Conservation (phyloP, 805 yeast species). For the Candida ortonii region DNA sequence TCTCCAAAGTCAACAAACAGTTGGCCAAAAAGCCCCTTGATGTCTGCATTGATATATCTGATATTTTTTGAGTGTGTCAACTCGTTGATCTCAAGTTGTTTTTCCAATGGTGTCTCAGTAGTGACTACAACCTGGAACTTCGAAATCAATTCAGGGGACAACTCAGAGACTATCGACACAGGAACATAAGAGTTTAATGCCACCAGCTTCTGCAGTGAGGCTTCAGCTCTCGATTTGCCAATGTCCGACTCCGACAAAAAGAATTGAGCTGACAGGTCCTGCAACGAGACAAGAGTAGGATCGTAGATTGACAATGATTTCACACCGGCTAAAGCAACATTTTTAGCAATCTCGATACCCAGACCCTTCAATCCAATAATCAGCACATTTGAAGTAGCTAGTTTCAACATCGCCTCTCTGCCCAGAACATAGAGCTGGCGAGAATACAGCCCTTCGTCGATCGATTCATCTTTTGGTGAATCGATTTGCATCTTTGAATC, state of each 20-base stretch:
- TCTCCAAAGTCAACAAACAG: conserved; percentile 90
- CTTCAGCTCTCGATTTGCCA: conserved; percentile 74
- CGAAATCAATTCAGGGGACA: conserved; percentile 52
- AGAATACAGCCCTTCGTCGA: conserved; percentile 93
- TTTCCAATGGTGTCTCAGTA: conserved; percentile 70
- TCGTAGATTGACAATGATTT: conserved; percentile 85
- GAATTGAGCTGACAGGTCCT: conserved; percentile 87
- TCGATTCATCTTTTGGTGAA: conserved; percentile 43
- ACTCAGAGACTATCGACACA: conserved; percentile 56
- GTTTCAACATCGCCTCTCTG: conserved; percentile 95
- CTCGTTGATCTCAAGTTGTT: conserved; percentile 71
- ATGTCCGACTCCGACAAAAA: conserved; percentile 69
- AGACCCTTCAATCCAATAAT: conserved; percentile 87
- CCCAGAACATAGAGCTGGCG: conserved; percentile 96
- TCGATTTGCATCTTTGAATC: conserved; percentile 43
- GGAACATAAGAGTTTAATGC: conserved; percentile 93
- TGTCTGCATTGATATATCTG: conserved; percentile 77
- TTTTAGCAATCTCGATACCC: conserved; percentile 95
- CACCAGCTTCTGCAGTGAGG: conserved; percentile 62
- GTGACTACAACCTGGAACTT: conserved; percentile 79
- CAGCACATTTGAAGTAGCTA: conserved; percentile 92
- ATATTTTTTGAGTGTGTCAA: conserved; percentile 71
- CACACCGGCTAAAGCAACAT: conserved; percentile 95
- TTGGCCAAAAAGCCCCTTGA: conserved; percentile 84
- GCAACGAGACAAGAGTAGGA: conserved; percentile 61